Percentiles rank a stretch among this genome's conserved stretches.
These are phyloP conservation scores for Hymenoscyphus occultus DNA, from an alignment of 2,329 filamentous ascomycete genomes.

Conservation along the genomic window DNA sequence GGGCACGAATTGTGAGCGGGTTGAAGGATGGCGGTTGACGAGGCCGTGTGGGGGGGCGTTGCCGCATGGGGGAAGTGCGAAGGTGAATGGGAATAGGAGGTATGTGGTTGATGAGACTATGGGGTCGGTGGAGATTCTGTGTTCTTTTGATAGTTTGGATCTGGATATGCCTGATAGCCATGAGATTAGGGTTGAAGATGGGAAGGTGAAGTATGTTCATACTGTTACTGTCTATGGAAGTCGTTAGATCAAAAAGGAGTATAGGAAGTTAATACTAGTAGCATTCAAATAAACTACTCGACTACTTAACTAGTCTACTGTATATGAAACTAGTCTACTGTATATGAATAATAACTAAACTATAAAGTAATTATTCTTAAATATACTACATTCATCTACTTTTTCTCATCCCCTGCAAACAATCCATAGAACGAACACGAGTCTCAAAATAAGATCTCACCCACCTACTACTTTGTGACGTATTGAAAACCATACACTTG, in stretches of 20 bases:
- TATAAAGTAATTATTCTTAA: too few species aligned
- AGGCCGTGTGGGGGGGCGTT: slow-evolving; percentile 17
- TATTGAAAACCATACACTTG: too few species aligned
- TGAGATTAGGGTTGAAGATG: slow-evolving; percentile 18
- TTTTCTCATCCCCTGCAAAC: too few species aligned
- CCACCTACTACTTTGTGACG: too few species aligned
- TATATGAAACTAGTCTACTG: too few species aligned
- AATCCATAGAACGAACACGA: too few species aligned
- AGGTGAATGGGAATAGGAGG: slow-evolving; percentile 15
- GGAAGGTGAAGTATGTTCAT: slow-evolving; percentile 23
- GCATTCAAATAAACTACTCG: too few species aligned
- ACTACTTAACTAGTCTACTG: too few species aligned
- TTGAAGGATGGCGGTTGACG: slow-evolving; percentile 18
- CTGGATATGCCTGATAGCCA: slow-evolving; percentile 19
- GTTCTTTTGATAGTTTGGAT: slow-evolving; percentile 18
- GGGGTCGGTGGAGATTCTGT: slow-evolving; percentile 20
- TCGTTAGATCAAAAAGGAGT: not conserved
- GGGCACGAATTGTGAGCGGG: slow-evolving; percentile 19
- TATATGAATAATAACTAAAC: too few species aligned
- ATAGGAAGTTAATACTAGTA: too few species aligned
- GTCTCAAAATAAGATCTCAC: too few species aligned
- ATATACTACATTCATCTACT: too few species aligned
- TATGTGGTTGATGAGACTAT: slow-evolving; percentile 23
- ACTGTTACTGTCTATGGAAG: slow-evolving; percentile 12
- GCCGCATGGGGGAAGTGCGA: slow-evolving; percentile 17